Base-by-base conservation (phyloP, 2,329 filamentous ascomycete species). In the Aspergillus tanneri region DNA sequence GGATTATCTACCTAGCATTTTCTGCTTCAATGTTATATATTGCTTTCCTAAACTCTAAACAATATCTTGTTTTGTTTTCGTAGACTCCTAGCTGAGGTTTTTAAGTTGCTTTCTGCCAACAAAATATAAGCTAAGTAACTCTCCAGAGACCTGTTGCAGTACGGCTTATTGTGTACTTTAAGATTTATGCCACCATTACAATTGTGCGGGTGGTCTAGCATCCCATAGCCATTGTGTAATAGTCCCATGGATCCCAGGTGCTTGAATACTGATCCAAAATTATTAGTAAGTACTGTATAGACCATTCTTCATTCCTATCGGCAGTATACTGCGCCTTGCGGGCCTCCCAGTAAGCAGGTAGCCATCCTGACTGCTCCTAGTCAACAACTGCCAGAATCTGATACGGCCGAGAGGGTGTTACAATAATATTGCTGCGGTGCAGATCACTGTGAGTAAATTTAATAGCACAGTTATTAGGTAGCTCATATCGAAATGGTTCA, bases 381-480 rank as follows among this genome's bases (percentile, higher is more conserved):
- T 68, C 64, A 25, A 68, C 48, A 38, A 68, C 28, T 28, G 61
- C 61, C 42, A 61, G 32, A 43, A 62, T 48, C 47, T 43, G 50
- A 35, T 55, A 57, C 9, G 50, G 64, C 5, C 22, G 14, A 27
- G 47, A 22, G 16, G 47, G 14, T 14, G 58, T 58, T 19, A 67
- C 35, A n/a, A 69, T 59, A 30, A 70, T 58, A 34, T 69, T 70
- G 34, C 59, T 64, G 24, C 43, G 63, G 52, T 69, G 63, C 27
- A 71, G 58, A 55, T 71, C 67, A 19, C 55, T 57, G 52, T 69
- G 65, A 7, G 64, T 69, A 41, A 68, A 68, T 24, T 58, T 64
- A 28, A 70, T 68, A 3, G 52, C 43, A 47, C 57, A 50, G 46
- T 64, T 52, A 55, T 67, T 63, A 3, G 62, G 61, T 3, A 68